Evolutionary conservation across 2,329 filamentous ascomycete genomes (phyloP).

Genomic region (Diaporthe nobilis): DNA sequence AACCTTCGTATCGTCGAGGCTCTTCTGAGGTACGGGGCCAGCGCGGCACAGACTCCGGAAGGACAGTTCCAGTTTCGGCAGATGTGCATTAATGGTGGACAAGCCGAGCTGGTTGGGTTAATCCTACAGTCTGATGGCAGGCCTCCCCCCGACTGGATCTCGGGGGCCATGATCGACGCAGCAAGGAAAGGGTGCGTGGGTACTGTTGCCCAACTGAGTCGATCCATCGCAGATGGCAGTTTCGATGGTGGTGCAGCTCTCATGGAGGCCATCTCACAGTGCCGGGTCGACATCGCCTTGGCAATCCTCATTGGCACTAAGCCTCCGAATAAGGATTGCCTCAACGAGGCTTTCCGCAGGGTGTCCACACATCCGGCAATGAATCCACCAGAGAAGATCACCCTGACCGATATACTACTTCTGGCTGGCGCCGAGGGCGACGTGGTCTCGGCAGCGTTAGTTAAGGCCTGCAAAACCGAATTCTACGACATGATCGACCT

Average conservation of each 20-base stretch:
- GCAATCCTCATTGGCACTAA: conserved; percentile 67
- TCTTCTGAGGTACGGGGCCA: conserved; percentile 67
- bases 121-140: conserved; percentile 65
- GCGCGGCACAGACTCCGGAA: conserved; percentile 60
- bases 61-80: conserved; percentile 68
- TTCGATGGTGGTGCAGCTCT: conserved; percentile 67
- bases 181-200: conserved; percentile 63
- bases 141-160: conserved; percentile 59
- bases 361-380: conserved; percentile 63
- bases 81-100: conserved; percentile 61
- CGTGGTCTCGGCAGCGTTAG: conserved; percentile 61
- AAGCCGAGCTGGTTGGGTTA: conserved; percentile 62
- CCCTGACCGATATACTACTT: conserved; percentile 68
- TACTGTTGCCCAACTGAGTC: conserved; percentile 65
- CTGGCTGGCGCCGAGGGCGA: conserved; percentile 71
- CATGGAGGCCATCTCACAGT: conserved; percentile 62
- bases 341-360: conserved; percentile 66
- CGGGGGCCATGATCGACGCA: conserved; percentile 67
- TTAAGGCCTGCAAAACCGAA: conserved; percentile 62
- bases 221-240: conserved; percentile 67
- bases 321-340: conserved; percentile 62
- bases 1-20: conserved; percentile 61
- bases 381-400: conserved; percentile 63
- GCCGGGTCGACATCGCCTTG: conserved; percentile 67
- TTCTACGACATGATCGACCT: conserved; percentile 69